Conservation (phyloP, 208 protist genomes). For the Endotrypanum monterogeii region DNA sequence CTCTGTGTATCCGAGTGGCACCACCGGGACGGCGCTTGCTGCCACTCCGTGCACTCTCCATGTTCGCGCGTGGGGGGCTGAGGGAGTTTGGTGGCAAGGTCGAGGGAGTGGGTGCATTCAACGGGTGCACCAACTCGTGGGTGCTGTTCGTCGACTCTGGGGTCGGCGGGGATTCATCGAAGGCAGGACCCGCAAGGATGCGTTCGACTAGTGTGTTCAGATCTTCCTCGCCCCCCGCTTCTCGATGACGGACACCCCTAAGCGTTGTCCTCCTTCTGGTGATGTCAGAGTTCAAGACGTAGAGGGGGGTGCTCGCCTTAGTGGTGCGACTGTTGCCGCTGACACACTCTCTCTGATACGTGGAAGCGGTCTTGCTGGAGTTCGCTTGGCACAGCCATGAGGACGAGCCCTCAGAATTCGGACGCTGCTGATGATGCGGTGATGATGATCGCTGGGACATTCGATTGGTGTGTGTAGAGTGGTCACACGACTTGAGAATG, state of each 20-base stretch:
- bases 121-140: background rate
- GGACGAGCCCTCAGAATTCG: background rate
- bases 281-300: background rate
- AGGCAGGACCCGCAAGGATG: constrained; percentile 20
- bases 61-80: background rate
- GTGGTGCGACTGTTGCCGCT: background rate
- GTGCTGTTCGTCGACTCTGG: background rate
- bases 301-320: background rate
- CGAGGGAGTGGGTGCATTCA: background rate
- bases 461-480: background rate
- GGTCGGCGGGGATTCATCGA: background rate
- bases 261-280: background rate
- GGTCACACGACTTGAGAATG: constrained; percentile 20
- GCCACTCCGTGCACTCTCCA: background rate
- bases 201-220: constrained; percentile 20
- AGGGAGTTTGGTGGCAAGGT: background rate
- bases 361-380: background rate
- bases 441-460: background rate
- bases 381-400: background rate
- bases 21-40: background rate
- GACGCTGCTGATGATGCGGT: constrained; percentile 3
- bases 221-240: constrained; percentile 11
- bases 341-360: background rate
- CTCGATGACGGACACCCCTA: background rate
- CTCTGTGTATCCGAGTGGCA: constrained; percentile 2